A percentile compares a stretch with the other conserved stretches of the same genome.
phyloP scores from a whole-genome alignment of 106 monocot species.

The Hemerocallis citrina region DNA sequence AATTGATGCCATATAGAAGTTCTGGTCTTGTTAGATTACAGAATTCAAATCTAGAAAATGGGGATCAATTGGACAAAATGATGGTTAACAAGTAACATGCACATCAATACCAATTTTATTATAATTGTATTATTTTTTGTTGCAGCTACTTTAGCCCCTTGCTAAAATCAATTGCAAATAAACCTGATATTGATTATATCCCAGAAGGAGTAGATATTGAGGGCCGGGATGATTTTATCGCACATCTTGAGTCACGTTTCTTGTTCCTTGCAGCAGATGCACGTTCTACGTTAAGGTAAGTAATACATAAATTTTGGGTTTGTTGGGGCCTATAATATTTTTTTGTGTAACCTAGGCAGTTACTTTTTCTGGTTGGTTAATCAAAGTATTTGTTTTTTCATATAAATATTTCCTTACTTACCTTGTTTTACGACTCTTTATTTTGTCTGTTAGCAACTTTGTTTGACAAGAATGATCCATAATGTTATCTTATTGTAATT shows the following conservation, averaged over 20 bases:
- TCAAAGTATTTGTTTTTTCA: not conserved
- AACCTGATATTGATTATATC: slow-evolving; percentile 44
- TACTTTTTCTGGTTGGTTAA: no score
- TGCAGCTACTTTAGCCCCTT: slow-evolving; percentile 95
- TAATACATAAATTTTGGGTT: not conserved
- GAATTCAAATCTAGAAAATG: not conserved
- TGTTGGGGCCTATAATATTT: not conserved
- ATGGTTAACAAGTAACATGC: no score
- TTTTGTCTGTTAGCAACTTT: not conserved
- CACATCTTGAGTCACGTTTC: slow-evolving; percentile 80
- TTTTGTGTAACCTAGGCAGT: not conserved
- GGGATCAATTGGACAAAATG: no score
- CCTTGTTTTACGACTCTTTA: not conserved
- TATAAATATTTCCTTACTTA: not conserved
- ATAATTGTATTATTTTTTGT: not conserved
- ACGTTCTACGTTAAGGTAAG: slow-evolving; percentile 71
- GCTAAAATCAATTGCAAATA: slow-evolving; percentile 72
- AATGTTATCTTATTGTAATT: not conserved
- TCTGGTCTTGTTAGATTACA: not conserved
- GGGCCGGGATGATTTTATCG: slow-evolving; percentile 71
- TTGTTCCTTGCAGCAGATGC: slow-evolving; percentile 99
- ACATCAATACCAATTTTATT: no score
- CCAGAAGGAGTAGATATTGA: slow-evolving; percentile 50
- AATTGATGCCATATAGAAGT: not conserved
- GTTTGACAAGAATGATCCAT: not conserved